These are phyloP conservation scores for Gyrodon lividus DNA, from an alignment of 768 basidiomycete species.

Conservation along the genomic window DNA sequence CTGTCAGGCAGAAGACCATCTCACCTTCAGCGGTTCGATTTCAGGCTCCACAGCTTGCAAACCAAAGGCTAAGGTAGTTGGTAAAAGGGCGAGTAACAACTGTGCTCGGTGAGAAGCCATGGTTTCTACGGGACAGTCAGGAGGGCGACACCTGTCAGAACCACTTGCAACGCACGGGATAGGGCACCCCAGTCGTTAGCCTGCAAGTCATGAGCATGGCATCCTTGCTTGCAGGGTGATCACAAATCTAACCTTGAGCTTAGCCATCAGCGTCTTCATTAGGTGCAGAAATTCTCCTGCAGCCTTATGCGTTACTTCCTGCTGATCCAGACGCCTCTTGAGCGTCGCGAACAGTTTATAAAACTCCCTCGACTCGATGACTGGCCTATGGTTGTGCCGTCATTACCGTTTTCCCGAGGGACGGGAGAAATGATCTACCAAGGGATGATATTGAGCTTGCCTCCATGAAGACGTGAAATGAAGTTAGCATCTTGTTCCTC, in stretches of 20 bases:
- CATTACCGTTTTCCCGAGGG: neutral
- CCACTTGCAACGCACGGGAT: constrained; percentile 42
- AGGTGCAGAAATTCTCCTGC: constrained; percentile 55
- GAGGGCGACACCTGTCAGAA: neutral
- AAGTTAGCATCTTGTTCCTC: constrained; percentile 61
- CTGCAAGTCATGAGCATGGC: constrained; percentile 29
- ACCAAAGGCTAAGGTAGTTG: constrained; percentile 48
- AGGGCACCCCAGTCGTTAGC: constrained; percentile 64
- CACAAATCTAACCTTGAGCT: constrained; percentile 48
- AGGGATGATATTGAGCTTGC: constrained; percentile 54
- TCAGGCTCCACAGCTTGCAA: constrained; percentile 45
- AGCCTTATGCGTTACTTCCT: constrained; percentile 45
- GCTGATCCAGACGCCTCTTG: constrained; percentile 46
- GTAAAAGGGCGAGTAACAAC: constrained; percentile 39
- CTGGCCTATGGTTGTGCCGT: constrained; percentile 33
- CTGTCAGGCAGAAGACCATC: neutral
- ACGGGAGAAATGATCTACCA: constrained; percentile 36
- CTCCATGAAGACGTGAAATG: constrained; percentile 55
- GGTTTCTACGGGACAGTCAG: constrained; percentile 35
- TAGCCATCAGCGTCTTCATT: constrained; percentile 64
- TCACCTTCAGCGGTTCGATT: constrained; percentile 49
- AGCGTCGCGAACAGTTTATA: constrained; percentile 50
- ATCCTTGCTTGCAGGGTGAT: neutral
- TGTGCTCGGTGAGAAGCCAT: constrained; percentile 47
- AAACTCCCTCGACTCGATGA: constrained; percentile 62